phyloP scores from a whole-genome alignment of 345 rosid species.

The Aethionema arabicum region DNA sequence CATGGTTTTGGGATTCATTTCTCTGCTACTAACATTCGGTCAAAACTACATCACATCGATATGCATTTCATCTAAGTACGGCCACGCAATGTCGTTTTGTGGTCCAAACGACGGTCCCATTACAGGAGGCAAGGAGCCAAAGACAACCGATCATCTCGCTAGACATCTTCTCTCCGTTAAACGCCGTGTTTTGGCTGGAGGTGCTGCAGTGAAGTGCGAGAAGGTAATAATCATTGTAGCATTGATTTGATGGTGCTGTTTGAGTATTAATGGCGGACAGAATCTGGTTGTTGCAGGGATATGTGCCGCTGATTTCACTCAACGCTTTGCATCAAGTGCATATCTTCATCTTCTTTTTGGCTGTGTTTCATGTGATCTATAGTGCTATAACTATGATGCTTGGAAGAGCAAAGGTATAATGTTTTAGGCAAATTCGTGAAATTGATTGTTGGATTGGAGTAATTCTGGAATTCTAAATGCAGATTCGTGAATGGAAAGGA shows the following conservation, averaged over 20 bases:
- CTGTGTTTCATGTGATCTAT: constrained; percentile 83
- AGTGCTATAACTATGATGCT: constrained; percentile 83
- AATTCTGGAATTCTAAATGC: constrained; percentile 18
- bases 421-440: not conserved
- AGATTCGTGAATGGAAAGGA: constrained; percentile 90
- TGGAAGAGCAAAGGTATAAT: constrained; percentile 77
- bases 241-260: not conserved
- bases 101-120: constrained; percentile 25
- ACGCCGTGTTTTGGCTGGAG: constrained; percentile 43
- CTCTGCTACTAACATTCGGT: constrained; percentile 74
- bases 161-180: constrained; percentile 29
- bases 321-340: constrained; percentile 88
- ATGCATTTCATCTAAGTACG: constrained; percentile 55
- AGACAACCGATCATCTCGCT: constrained; percentile 13
- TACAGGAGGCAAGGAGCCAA: constrained; percentile 8
- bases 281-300: constrained; percentile 47
- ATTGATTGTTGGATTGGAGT: not conserved
- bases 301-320: constrained; percentile 72
- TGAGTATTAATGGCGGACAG: not conserved
- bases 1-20: constrained; percentile 94
- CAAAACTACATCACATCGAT: constrained; percentile 67
- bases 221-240: constrained; percentile 11
- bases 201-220: constrained; percentile 12
- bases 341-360: constrained; percentile 90
- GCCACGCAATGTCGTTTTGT: constrained; percentile 82